Percentiles rank a stretch among this genome's conserved stretches.
Conservation (phyloP, 1,139 yeast genomes). For the Kodamaea sp. region DNA sequence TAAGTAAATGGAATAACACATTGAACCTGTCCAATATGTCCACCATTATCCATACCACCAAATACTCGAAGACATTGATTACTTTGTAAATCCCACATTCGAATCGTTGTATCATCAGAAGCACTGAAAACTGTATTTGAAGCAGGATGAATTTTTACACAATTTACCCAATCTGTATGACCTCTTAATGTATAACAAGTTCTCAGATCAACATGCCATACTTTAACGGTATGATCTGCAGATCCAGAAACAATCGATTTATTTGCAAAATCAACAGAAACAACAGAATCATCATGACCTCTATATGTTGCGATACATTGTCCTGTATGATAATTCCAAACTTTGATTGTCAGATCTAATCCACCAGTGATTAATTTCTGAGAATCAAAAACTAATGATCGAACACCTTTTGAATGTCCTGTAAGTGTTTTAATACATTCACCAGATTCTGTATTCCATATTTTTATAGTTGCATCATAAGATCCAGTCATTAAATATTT, state of each 20-base stretch:
- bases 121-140: constrained; percentile 82
- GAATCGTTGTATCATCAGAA: constrained; percentile 84
- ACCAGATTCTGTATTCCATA: constrained; percentile 85
- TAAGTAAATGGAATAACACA: constrained; percentile 81
- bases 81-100: constrained; percentile 90
- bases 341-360: constrained; percentile 83
- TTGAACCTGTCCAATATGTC: constrained; percentile 86
- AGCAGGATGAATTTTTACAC: constrained; percentile 79
- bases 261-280: constrained; percentile 73
- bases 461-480: constrained; percentile 80
- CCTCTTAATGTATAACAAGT: constrained; percentile 92
- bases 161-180: constrained; percentile 87
- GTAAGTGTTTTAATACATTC: constrained; percentile 68
- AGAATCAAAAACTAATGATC: constrained; percentile 79
- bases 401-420: constrained; percentile 85
- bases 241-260: constrained; percentile 89
- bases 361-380: constrained; percentile 91
- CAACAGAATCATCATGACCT: constrained; percentile 86
- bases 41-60: constrained; percentile 66
- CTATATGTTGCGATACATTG: constrained; percentile 89
- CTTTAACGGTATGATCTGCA: constrained; percentile 86
- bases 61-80: constrained; percentile 77
- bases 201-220: constrained; percentile 93
- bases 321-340: constrained; percentile 95
- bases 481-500: constrained; percentile 86